A percentile compares a stretch with the other conserved stretches of the same genome.
phyloP scores from a whole-genome alignment of 108 stramenopile species.

The Skeletonema potamos region DNA sequence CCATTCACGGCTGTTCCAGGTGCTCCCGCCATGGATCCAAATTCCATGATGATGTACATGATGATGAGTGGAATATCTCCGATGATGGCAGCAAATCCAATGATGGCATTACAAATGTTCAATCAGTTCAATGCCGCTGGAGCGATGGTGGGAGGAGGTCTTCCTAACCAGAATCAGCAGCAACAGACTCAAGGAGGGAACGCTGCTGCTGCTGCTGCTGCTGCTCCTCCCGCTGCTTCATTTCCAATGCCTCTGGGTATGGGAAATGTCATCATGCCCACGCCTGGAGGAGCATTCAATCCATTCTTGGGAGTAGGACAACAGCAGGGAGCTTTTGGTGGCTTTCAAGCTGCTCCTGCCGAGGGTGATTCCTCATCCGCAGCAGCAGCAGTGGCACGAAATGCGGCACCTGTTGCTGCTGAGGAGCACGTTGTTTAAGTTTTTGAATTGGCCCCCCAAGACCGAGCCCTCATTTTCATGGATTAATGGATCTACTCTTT shows the following conservation, averaged over 20 bases:
- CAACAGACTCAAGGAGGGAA: no score
- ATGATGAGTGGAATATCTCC: neutral
- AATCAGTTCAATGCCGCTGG: neutral
- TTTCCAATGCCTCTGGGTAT: no score
- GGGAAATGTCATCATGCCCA: no score
- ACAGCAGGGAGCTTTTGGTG: neutral
- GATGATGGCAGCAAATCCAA: neutral
- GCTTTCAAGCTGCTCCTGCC: neutral
- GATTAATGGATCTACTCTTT: no score
- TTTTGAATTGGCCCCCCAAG: no score
- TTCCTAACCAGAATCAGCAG: no score
- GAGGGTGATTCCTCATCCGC: neutral
- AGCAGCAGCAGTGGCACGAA: neutral
- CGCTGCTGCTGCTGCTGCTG: no score
- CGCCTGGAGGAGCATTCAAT: no score
- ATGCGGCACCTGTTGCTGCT: neutral
- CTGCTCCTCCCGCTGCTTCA: no score
- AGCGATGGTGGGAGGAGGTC: no score
- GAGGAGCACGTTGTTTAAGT: neutral
- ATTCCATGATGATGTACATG: constrained; percentile 8
- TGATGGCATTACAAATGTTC: neutral
- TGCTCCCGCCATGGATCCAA: constrained; percentile 3
- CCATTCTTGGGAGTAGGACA: neutral
- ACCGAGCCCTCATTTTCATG: no score
- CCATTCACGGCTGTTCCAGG: neutral